Evolutionary conservation across 495 filamentous ascomycete genomes (phyloP).

Genomic region (Lindgomyces ingoldianus): DNA sequence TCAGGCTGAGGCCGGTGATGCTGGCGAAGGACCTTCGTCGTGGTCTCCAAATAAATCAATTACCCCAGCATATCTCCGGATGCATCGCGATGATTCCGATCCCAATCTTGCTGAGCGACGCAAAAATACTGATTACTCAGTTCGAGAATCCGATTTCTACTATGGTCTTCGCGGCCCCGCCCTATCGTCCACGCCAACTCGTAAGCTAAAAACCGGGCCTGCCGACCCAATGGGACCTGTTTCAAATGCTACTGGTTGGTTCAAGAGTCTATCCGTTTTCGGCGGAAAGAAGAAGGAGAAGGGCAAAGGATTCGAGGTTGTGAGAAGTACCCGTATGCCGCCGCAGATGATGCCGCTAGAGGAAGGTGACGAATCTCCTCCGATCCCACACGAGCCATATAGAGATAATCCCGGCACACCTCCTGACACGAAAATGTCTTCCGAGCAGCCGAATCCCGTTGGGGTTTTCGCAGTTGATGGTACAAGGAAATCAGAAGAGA

Average conservation of each 20-base stretch:
- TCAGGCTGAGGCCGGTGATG: conserved; percentile 44
- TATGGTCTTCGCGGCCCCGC: conserved; percentile 86
- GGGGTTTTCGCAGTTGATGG: conserved; percentile 37
- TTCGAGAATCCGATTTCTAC: conserved; percentile 91
- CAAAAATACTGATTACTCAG: conserved; percentile 78
- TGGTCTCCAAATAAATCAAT: conserved; percentile 54
- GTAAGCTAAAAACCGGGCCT: conserved; percentile 88
- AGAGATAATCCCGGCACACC: conserved; percentile 34
- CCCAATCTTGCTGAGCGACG: conserved; percentile 49
- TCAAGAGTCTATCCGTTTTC: conserved; percentile 65
- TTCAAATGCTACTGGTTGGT: conserved; percentile 83
- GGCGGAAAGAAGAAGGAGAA: conserved; percentile 83
- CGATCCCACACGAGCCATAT: conserved; percentile 37
- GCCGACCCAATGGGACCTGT: conserved; percentile 92
- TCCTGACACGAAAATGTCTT: neutral
- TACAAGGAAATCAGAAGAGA: conserved; percentile 8
- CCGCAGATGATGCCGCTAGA: conserved; percentile 45
- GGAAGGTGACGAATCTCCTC: conserved; percentile 35
- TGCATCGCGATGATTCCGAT: conserved; percentile 57
- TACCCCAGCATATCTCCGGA: conserved; percentile 44
- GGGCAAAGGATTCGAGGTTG: conserved; percentile 94
- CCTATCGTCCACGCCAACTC: conserved; percentile 73
- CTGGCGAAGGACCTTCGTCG: conserved; percentile 55
- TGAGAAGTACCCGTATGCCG: conserved; percentile 74
- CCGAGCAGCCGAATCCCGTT: conserved; percentile 37